phyloP scores from a whole-genome alignment of 2,329 filamentous ascomycete species.

The Fusarium sp. region DNA sequence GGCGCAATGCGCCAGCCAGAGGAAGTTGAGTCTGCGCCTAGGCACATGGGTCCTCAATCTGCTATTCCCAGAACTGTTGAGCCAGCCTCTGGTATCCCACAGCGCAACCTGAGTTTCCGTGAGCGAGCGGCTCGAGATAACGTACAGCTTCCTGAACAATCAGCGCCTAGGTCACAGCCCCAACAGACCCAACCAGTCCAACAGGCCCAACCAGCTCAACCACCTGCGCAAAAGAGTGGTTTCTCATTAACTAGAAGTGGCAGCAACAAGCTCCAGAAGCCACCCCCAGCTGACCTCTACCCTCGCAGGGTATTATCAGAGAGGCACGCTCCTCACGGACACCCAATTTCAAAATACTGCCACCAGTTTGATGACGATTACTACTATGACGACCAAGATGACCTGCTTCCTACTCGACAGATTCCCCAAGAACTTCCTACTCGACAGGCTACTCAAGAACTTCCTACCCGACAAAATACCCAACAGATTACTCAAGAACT shows the following conservation, averaged over 20 bases:
- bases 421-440: conserved; percentile 20
- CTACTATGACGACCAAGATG: conserved; percentile 35
- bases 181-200: conserved; percentile 46
- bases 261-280: conserved; percentile 70
- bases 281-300: conserved; percentile 64
- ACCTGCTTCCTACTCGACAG: conserved; percentile 24
- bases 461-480: conserved; percentile 27
- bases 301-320: conserved; percentile 57
- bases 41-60: conserved; percentile 40
- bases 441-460: conserved; percentile 26
- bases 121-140: conserved; percentile 64
- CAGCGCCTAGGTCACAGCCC: conserved; percentile 40
- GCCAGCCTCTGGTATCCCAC: conserved; percentile 53
- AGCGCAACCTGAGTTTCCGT: conserved; percentile 70
- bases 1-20: conserved; percentile 39
- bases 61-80: conserved; percentile 60
- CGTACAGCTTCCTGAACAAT: conserved; percentile 49
- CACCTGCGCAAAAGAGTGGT: conserved; percentile 48
- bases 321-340: conserved; percentile 41
- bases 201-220: conserved; percentile 45
- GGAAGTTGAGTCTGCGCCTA: conserved; percentile 21
- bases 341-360: conserved; percentile 19
- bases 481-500: conserved; percentile 30
- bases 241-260: conserved; percentile 58
- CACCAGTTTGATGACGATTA: conserved; percentile 32